phyloP scores from a whole-genome alignment of 768 basidiomycete species.

The Mycena crocata region DNA sequence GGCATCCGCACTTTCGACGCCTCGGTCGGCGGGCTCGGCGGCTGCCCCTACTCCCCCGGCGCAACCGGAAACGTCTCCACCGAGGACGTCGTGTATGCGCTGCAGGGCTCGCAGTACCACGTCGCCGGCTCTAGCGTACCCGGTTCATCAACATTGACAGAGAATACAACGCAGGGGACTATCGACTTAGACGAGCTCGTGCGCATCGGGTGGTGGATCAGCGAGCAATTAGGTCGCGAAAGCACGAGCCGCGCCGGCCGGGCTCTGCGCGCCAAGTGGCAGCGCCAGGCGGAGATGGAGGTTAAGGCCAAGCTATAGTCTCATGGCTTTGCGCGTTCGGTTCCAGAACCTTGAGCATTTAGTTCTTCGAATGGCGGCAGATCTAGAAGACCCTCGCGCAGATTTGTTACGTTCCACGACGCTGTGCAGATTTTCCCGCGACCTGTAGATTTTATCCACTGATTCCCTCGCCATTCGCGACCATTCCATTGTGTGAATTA shows the following conservation, averaged over 20 bases:
- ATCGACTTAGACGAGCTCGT: conserved; percentile 76
- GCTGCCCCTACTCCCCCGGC: conserved; percentile 96
- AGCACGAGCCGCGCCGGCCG: conserved; percentile 83
- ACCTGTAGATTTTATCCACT: no score
- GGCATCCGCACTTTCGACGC: conserved; percentile 88
- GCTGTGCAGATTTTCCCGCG: no score
- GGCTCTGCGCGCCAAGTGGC: conserved; percentile 69
- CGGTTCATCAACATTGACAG: no score
- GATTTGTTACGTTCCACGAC: no score
- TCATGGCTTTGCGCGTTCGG: no score
- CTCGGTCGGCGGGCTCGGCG: conserved; percentile 90
- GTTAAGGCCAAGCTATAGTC: conserved; percentile 33
- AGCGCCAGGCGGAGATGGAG: conserved; percentile 43
- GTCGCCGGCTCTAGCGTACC: no score
- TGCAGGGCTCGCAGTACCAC: conserved; percentile 71
- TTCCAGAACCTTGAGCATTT: no score
- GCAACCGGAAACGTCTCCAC: conserved; percentile 96
- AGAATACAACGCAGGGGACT: conserved; percentile 48
- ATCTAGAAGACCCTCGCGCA: no score
- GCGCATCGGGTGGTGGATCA: conserved; percentile 88
- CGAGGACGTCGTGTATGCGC: conserved; percentile 89
- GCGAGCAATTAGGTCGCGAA: conserved; percentile 68
- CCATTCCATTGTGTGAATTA: no score
- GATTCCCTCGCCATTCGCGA: no score
- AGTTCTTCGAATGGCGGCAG: no score